phyloP scores from a whole-genome alignment of 2,329 filamentous ascomycete species.

The Verticillium albo-atrum region DNA sequence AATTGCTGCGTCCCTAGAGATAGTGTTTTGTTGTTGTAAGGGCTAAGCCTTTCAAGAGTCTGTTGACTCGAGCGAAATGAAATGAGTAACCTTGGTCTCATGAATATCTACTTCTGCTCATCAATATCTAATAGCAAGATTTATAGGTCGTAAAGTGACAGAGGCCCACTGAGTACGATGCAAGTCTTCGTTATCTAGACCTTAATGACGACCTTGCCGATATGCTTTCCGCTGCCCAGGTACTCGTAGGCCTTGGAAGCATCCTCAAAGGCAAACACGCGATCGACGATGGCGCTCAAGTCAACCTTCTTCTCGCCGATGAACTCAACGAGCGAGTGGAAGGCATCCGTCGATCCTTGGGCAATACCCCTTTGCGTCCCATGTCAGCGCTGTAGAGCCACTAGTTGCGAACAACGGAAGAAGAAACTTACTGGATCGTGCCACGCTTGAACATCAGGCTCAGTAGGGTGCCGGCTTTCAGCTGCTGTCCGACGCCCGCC shows the following conservation, averaged over 20 bases:
- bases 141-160: no score
- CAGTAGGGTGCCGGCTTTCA: constrained; percentile 19
- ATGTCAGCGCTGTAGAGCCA: neutral
- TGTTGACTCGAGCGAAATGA: no score
- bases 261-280: constrained; percentile 29
- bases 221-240: constrained; percentile 34
- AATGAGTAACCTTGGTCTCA: no score
- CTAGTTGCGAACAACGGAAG: no score
- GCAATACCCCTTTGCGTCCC: constrained; percentile 27
- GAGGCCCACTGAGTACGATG: no score
- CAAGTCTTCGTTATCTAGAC: no score
- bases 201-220: constrained; percentile 32
- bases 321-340: constrained; percentile 31
- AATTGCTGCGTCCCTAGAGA: no score
- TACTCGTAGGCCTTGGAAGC: constrained; percentile 34
- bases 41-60: no score
- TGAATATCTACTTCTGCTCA: no score
- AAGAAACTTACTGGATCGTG: constrained; percentile 17
- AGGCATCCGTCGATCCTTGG: constrained; percentile 30
- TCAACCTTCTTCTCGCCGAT: constrained; percentile 26
- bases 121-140: no score
- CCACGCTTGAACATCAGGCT: constrained; percentile 31
- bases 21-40: no score
- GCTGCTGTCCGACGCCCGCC: no score
- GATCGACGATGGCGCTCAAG: constrained; percentile 33